Base-by-base conservation (phyloP, 2,329 filamentous ascomycete genomes). In the Colletotrichum eleusines region DNA sequence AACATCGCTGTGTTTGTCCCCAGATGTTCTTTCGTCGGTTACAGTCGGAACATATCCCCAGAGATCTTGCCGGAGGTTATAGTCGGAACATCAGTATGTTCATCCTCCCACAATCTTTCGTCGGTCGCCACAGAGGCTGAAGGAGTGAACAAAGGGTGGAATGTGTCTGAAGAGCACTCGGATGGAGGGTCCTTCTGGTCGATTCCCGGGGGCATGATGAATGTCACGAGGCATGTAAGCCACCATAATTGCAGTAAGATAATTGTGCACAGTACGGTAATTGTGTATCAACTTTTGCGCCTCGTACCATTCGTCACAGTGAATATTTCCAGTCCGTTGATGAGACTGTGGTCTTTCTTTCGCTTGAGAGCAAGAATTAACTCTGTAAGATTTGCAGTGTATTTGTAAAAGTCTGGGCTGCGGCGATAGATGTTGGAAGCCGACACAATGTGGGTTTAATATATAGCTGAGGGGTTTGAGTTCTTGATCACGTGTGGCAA, bases 1-100 rank as follows among this genome's bases (percentile, higher is more conserved):
- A 1, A 75, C 38, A 0, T 62, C 68, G 23, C 63, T 55, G n/a
- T 35, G 66, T 7, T 54, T 68, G 31, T 59, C 51, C 46, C 33
- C 63, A 5, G 20, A 0, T 6, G 26, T 31, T 2, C 62, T 58
- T 14, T 23, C 20, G 20, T 16, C 6, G 2, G n/a, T 4, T 40
- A 33, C 16, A 3, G 31, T 33, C 9, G 33, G 9, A 35, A 7
- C 31, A 33, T 33, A n/a, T 59, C 51, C 46, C 33, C 63, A 5
- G 20, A 0, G 8, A 23, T 31, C 1, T 63, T 58, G 18, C n/a
- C 20, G 20, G 20, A 9, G 2, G n/a, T 4, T 40, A 33, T 11
- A 3, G 31, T 33, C 9, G 33, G 9, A 35, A 7, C 31, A 33
- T 33, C 31, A 33, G 4, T 33, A 7, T 33, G 38, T 40, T 18